phyloP scores from a whole-genome alignment of 2,329 filamentous ascomycete species.

The Rhynchosporium graminicola region DNA sequence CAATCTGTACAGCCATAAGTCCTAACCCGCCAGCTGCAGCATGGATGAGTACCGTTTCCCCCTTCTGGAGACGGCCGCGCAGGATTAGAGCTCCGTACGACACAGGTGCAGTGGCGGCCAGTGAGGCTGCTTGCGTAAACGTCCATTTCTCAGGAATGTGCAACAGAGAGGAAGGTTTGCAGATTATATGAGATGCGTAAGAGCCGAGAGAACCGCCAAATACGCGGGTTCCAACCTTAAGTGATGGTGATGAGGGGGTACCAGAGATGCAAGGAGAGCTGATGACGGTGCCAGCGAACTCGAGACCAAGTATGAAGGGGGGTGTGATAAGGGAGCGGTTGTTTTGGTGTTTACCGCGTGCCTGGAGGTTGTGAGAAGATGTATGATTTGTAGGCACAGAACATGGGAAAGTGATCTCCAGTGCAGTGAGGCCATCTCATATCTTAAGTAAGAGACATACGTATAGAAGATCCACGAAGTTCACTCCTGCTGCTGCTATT shows the following conservation, averaged over 20 bases:
- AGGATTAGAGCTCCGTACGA: constrained; percentile 33
- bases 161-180: constrained; percentile 44
- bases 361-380: constrained; percentile 37
- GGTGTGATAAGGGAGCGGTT: constrained; percentile 56
- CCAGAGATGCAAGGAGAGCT: constrained; percentile 38
- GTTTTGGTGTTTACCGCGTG: constrained; percentile 60
- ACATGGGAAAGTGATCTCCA: constrained; percentile 2
- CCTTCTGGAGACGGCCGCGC: constrained; percentile 25
- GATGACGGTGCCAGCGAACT: constrained; percentile 57
- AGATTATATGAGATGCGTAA: constrained; percentile 53
- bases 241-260: constrained; percentile 33
- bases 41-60: constrained; percentile 41
- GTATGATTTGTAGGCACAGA: background rate
- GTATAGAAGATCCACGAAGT: constrained; percentile 63
- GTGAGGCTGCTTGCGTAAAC: constrained; percentile 34
- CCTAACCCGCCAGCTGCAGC: constrained; percentile 41
- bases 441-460: constrained; percentile 32
- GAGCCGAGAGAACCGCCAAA: constrained; percentile 55
- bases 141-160: constrained; percentile 32
- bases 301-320: constrained; percentile 60
- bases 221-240: constrained; percentile 51
- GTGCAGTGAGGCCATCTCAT: background rate
- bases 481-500: constrained; percentile 57
- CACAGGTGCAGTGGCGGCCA: constrained; percentile 33
- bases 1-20: constrained; percentile 59